Percentiles rank a stretch among this genome's conserved stretches.
phyloP scores from a whole-genome alignment of 352 stramenopile species.

The Globisporangium yorkense region DNA sequence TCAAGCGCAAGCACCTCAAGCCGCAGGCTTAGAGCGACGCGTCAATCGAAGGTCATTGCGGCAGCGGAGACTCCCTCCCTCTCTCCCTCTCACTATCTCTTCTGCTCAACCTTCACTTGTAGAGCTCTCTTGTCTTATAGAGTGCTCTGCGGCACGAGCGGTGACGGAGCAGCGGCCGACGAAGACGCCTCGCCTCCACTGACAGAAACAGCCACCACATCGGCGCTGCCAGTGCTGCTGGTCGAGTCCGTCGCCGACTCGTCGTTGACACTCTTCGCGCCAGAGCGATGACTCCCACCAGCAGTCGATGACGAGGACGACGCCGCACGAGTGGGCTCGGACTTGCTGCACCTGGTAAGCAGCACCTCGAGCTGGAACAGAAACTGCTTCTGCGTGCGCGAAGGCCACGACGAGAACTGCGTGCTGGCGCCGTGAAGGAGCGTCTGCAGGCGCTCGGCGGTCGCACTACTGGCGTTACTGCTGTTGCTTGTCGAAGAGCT shows the following conservation, averaged over 20 bases:
- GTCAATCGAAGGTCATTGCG: not conserved
- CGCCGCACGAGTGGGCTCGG: not conserved
- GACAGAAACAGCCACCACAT: not conserved
- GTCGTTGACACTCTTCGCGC: not conserved
- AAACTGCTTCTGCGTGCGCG: constrained; percentile 14
- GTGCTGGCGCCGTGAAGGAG: not conserved
- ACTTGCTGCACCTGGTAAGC: constrained; percentile 7
- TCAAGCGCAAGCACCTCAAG: constrained; percentile 66
- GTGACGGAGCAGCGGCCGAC: not conserved
- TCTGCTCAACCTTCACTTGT: not conserved
- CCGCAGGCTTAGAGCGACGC: not conserved
- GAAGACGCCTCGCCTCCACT: not conserved
- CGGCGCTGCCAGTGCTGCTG: not conserved
- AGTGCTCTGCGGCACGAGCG: not conserved
- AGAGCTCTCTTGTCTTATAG: too few relatives aligned
- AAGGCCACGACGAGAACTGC: constrained; percentile 6
- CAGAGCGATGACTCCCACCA: not conserved
- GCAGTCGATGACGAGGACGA: not conserved
- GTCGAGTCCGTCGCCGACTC: not conserved
- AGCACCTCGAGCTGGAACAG: constrained; percentile 13
- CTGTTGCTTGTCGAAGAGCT: not conserved
- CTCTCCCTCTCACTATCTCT: not conserved
- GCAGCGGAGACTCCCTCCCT: not conserved
- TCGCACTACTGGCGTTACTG: not conserved
- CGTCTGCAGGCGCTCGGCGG: constrained; percentile 1